Base-by-base conservation (phyloP, 2,329 filamentous ascomycete species). In the Apiospora arundinis region DNA sequence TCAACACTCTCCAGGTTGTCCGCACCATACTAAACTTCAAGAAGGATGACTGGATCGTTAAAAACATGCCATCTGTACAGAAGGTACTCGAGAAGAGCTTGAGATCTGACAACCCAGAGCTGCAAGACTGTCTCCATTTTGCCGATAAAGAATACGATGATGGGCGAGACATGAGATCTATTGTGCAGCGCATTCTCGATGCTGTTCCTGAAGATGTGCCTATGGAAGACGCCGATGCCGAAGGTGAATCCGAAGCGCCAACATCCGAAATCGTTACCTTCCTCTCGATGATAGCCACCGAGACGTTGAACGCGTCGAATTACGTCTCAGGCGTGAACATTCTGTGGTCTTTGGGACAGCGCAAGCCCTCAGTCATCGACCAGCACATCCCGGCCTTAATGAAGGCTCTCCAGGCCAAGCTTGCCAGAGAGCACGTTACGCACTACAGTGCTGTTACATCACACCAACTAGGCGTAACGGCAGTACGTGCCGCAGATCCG, bases 1-100 rank as follows among this genome's bases (percentile, higher is more conserved):
- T 99, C 83, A 99, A 99, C 80, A 95, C 95, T 1, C 87, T 99
- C 18, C 95, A 98, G 80, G 93, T 98, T 52, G 87, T 99, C 72
- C 93, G 95, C 67, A 93, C 98, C 72, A 91, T 99, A 67, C 86
- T 98, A 72, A 94, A 96, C 76, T 91, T 92, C 74, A 97, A 97
- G 81, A 86, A 93, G 0, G 92, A 97, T 77, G 94, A 97, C 3
- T 99, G 96, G 96, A 92, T 98, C 48, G 83, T 95, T 69, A 90
- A 91, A 77, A 93, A 94, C 74, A 88, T 97, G 76, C 82, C 92
- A 0, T 86, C 91, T 40, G 87, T 98, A 40, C 94, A 98, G 80
- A 97, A 94, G 79, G 90, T 98, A 16, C 83, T 98, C 18, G 95
- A 98, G 74, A 98, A 97, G 83, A 91, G 93, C 16, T 84, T 99